Evolutionary conservation across 345 rosid species (phyloP).

Genomic region (Mallotus nudiflorus): DNA sequence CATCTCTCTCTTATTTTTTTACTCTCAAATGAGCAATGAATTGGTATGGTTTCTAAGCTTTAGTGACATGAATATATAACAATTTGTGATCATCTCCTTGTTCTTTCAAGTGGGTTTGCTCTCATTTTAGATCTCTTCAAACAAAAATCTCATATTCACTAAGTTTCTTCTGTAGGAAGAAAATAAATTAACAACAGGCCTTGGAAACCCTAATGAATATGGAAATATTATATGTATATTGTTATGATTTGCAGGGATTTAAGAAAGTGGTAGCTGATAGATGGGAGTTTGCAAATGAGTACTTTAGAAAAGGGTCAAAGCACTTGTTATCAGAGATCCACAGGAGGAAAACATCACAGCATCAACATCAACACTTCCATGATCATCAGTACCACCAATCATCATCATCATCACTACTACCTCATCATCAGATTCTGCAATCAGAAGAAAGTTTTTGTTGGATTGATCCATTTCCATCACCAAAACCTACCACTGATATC

Average conservation of each 20-base stretch:
- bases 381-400: no score
- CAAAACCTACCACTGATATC: constrained; percentile 22
- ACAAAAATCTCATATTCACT: no score
- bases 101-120: no score
- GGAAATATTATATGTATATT: not conserved
- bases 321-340: constrained; percentile 59
- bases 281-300: constrained; percentile 72
- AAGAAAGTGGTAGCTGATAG: constrained; percentile 58
- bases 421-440: constrained; percentile 17
- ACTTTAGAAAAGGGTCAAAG: constrained; percentile 55
- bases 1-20: not conserved
- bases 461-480: constrained; percentile 27
- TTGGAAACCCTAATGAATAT: no score
- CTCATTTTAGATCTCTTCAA: no score
- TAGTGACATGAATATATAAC: no score
- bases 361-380: constrained; percentile 28
- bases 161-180: no score
- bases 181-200: no score
- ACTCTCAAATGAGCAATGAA: no score
- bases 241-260: constrained; percentile 45
- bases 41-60: no score
- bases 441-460: constrained; percentile 16
- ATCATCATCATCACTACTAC: constrained; percentile 13
- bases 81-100: no score
- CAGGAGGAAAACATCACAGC: constrained; percentile 47